Percentiles rank a stretch among this genome's conserved stretches.
These are phyloP conservation scores for Elaeis oleifera DNA, from an alignment of 202 grass and related monocot genomes.

Conservation along the genomic window DNA sequence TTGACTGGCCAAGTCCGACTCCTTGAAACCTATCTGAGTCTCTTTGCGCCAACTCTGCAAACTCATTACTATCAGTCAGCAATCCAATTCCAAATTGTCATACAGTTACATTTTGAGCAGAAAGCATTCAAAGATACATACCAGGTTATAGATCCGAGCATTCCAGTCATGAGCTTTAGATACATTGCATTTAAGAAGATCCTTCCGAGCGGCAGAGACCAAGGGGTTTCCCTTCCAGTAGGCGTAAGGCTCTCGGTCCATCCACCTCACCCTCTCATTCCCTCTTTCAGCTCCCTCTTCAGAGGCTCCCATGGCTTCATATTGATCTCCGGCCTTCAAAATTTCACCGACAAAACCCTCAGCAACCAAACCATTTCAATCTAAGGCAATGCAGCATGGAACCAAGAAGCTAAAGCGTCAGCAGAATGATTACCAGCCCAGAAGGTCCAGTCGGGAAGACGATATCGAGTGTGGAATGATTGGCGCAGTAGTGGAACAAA, in stretches of 20 bases:
- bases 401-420: neutral
- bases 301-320: constrained; percentile 77
- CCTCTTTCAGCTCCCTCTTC: constrained; percentile 36
- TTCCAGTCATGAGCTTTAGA: constrained; percentile 64
- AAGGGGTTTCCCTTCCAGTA: constrained; percentile 93
- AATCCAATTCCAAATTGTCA: neutral
- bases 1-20: constrained; percentile 57
- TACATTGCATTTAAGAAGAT: constrained; percentile 67
- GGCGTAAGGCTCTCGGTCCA: constrained; percentile 66
- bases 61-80: neutral
- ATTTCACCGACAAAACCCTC: no score
- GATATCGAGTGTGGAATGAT: constrained; percentile 41
- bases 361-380: no score
- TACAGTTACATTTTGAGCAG: no score
- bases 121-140: constrained; percentile 5
- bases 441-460: constrained; percentile 81
- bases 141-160: constrained; percentile 68
- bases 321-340: constrained; percentile 66
- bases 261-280: constrained; percentile 45
- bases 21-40: constrained; percentile 47
- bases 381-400: neutral
- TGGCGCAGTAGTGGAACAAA: constrained; percentile 58
- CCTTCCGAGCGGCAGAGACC: constrained; percentile 44
- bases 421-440: constrained; percentile 63
- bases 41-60: constrained; percentile 80